Evolutionary conservation across 2,329 filamentous ascomycete species (phyloP).

Genomic region (Penicillium sclerotigenum): DNA sequence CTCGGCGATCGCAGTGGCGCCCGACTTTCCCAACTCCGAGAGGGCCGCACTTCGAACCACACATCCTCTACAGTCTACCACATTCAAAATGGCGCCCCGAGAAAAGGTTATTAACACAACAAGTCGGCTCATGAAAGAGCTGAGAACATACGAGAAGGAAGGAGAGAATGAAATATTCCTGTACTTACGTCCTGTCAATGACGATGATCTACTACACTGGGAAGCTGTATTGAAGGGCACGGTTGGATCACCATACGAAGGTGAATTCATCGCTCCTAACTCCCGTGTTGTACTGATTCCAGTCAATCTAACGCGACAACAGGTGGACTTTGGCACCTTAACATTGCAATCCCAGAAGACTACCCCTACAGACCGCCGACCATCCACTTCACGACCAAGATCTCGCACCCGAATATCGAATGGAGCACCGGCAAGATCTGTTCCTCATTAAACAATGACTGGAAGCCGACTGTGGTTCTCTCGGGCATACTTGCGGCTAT

Average conservation of each 20-base stretch:
- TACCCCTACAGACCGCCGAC: slow-evolving; percentile 78
- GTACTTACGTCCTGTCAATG: slow-evolving; percentile 55
- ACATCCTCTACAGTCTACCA: slow-evolving; percentile 1
- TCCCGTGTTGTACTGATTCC: not conserved
- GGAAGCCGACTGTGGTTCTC: slow-evolving; percentile 72
- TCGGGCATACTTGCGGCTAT: slow-evolving; percentile 46
- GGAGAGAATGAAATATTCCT: slow-evolving; percentile 42
- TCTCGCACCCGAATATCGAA: slow-evolving; percentile 79
- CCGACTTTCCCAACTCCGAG: slow-evolving; percentile 4
- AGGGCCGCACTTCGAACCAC: not conserved
- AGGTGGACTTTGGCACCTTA: slow-evolving; percentile 79
- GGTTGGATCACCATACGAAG: slow-evolving; percentile 58
- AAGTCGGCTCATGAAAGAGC: slow-evolving; percentile 61
- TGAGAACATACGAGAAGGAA: slow-evolving; percentile 58
- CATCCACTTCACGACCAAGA: slow-evolving; percentile 76
- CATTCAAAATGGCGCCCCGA: slow-evolving; percentile 24
- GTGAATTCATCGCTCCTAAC: slow-evolving; percentile 31
- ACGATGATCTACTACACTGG: slow-evolving; percentile 59
- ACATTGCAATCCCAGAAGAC: slow-evolving; percentile 68
- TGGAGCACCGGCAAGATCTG: slow-evolving; percentile 84
- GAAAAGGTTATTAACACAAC: slow-evolving; percentile 42
- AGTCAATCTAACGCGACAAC: not conserved
- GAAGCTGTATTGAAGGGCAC: slow-evolving; percentile 60
- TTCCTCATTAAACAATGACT: slow-evolving; percentile 73
- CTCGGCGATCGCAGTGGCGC: slow-evolving; percentile 19